These are phyloP conservation scores for Posidonia oceanica DNA, from an alignment of 116 monocot species.

Conservation along the genomic window DNA sequence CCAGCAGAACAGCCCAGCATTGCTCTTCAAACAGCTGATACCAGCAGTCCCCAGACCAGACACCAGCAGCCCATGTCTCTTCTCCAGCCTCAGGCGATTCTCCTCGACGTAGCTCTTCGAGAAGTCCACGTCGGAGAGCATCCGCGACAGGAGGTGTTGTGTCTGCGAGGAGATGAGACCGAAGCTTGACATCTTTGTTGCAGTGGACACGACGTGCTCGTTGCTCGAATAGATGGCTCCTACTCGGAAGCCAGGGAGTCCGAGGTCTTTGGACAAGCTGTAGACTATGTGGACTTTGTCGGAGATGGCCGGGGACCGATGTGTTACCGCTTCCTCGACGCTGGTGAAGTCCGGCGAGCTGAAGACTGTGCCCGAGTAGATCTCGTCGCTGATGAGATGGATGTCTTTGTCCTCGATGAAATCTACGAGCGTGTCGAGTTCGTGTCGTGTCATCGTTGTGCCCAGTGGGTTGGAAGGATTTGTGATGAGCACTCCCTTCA, in stretches of 20 bases:
- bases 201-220: constrained; percentile 21
- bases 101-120: constrained; percentile 14
- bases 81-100: constrained; percentile 24
- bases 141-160: constrained; percentile 31
- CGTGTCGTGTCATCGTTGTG: constrained; percentile 19
- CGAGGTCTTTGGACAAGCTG: constrained; percentile 54
- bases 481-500: constrained; percentile 45
- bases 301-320: not conserved
- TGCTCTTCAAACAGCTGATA: constrained; percentile 25
- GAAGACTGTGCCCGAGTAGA: constrained; percentile 40
- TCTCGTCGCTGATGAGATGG: constrained; percentile 53
- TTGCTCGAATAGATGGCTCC: constrained; percentile 47
- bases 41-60: constrained; percentile 22
- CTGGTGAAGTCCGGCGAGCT: constrained; percentile 30
- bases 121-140: constrained; percentile 41
- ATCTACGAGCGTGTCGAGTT: constrained; percentile 27
- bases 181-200: constrained; percentile 51
- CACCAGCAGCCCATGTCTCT: constrained; percentile 17
- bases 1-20: constrained; percentile 58
- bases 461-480: constrained; percentile 66
- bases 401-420: constrained; percentile 37
- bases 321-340: constrained; percentile 20
- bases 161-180: constrained; percentile 33
- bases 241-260: constrained; percentile 48
- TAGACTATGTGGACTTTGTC: constrained; percentile 39